Percentiles rank a stretch among this genome's conserved stretches.
Evolutionary conservation across 768 basidiomycete species (phyloP).

Genomic region (Leccinum rimulosum): DNA sequence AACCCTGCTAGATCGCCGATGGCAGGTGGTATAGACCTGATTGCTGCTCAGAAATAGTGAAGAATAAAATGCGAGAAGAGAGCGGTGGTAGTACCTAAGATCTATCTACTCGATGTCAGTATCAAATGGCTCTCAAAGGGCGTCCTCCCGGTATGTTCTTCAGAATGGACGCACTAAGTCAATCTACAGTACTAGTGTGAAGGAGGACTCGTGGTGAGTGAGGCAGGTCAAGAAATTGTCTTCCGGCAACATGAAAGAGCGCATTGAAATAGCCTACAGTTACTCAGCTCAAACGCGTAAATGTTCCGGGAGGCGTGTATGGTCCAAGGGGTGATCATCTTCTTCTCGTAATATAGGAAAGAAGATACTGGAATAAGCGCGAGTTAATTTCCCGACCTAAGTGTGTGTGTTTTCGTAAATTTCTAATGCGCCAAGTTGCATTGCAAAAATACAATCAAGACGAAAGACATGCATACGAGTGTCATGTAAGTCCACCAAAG

Average conservation of each 20-base stretch:
- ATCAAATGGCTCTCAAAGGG: conserved; percentile 43
- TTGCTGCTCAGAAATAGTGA: conserved; percentile 14
- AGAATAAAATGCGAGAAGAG: background rate
- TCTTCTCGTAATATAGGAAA: conserved; percentile 38
- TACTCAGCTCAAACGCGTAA: conserved; percentile 14
- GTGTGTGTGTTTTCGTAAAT: no score
- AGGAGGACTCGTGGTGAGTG: conserved; percentile 10
- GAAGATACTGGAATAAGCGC: no score
- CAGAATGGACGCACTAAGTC: conserved; percentile 23
- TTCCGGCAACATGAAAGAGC: no score
- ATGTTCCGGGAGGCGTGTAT: conserved; percentile 22
- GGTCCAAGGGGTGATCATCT: conserved; percentile 16
- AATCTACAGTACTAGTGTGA: conserved; percentile 9
- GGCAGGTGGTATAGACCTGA: conserved; percentile 48
- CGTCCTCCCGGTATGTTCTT: conserved; percentile 45
- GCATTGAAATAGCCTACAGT: background rate
- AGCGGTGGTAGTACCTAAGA: no score
- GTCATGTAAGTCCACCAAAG: no score
- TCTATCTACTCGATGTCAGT: conserved; percentile 32
- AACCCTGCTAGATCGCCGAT: conserved; percentile 47
- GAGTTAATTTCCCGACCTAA: no score
- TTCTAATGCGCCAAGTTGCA: no score
- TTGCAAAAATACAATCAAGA: no score
- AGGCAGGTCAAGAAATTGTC: conserved; percentile 18
- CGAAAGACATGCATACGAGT: no score